These are phyloP conservation scores for Hapsidospora chrysogenum DNA, from an alignment of 495 filamentous ascomycete species.

Conservation along the genomic window DNA sequence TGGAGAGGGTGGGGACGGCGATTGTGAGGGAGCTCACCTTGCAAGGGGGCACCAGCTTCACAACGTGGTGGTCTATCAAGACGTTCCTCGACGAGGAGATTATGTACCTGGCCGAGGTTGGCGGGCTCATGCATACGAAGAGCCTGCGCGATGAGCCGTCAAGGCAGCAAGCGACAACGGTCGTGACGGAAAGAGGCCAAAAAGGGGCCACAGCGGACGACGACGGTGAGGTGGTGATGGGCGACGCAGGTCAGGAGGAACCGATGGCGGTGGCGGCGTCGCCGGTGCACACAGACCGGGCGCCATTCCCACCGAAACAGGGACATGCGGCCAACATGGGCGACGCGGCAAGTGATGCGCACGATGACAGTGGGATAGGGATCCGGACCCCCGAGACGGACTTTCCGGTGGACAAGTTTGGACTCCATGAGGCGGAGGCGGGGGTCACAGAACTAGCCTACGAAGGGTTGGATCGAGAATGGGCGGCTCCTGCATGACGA, in stretches of 20 bases:
- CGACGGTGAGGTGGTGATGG: slow-evolving; percentile 22
- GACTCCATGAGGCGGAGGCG: slow-evolving; percentile 7
- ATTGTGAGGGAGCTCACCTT: slow-evolving; percentile 70
- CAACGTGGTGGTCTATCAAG: slow-evolving; percentile 96
- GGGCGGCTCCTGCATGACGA: too few relatives aligned
- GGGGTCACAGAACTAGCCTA: too few relatives aligned
- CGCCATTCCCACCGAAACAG: slow-evolving; percentile 19
- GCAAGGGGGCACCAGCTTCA: slow-evolving; percentile 68
- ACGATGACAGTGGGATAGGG: slow-evolving; percentile 57
- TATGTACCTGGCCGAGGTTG: slow-evolving; percentile 77
- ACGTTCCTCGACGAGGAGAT: slow-evolving; percentile 96
- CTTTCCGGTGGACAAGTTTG: slow-evolving; percentile 35
- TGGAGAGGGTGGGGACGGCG: slow-evolving; percentile 49
- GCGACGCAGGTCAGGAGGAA: too few relatives aligned
- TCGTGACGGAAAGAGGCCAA: slow-evolving; percentile 8
- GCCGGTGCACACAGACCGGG: slow-evolving; percentile 22
- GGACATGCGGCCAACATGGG: slow-evolving; percentile 13
- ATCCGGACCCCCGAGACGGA: slow-evolving; percentile 46
- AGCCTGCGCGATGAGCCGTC: neutral
- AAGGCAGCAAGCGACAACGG: slow-evolving; percentile 4
- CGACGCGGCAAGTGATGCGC: slow-evolving; percentile 13
- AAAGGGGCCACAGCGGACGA: slow-evolving; percentile 24
- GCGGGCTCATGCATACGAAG: slow-evolving; percentile 57
- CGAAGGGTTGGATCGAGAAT: too few relatives aligned
- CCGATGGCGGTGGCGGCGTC: slow-evolving; percentile 15